Evolutionary conservation across 352 stramenopile genomes (phyloP).

Genomic region (Thalassiosira livingstoniorum): DNA sequence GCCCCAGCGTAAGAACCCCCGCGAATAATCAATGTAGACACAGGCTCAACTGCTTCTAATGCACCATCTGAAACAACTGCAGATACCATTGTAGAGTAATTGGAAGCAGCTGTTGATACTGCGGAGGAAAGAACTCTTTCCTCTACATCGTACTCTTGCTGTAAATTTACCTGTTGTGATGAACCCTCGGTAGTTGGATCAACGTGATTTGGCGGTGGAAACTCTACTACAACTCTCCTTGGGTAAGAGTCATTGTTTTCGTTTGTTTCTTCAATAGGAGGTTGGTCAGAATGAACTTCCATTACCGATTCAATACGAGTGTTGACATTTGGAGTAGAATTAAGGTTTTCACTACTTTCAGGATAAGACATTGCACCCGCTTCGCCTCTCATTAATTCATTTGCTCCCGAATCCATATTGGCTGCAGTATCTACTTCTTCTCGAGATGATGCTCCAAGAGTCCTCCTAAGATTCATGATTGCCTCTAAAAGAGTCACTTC

Average conservation of each 20-base stretch:
- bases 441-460: slow-evolving; percentile 14
- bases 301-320: not conserved
- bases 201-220: slow-evolving; percentile 11
- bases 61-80: slow-evolving; percentile 27
- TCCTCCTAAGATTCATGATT: slow-evolving; percentile 45
- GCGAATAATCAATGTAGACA: slow-evolving; percentile 46
- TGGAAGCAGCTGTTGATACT: slow-evolving; percentile 37
- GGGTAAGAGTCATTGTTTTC: not conserved
- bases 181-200: not conserved
- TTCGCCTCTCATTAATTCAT: too few species aligned
- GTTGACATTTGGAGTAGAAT: not conserved
- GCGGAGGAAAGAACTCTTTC: slow-evolving; percentile 52
- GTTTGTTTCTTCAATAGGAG: too few species aligned
- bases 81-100: slow-evolving; percentile 46
- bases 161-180: slow-evolving; percentile 4
- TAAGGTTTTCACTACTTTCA: not conserved
- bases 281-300: not conserved
- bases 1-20: slow-evolving; percentile 42
- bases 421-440: too few species aligned
- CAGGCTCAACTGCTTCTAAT: slow-evolving; percentile 25
- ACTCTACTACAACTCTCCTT: slow-evolving; percentile 34
- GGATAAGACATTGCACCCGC: not conserved
- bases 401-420: too few species aligned
- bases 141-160: slow-evolving; percentile 54
- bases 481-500: slow-evolving; percentile 56